Conservation (phyloP, 2,329 filamentous ascomycete genomes). For the Celoporthe dispersa region DNA sequence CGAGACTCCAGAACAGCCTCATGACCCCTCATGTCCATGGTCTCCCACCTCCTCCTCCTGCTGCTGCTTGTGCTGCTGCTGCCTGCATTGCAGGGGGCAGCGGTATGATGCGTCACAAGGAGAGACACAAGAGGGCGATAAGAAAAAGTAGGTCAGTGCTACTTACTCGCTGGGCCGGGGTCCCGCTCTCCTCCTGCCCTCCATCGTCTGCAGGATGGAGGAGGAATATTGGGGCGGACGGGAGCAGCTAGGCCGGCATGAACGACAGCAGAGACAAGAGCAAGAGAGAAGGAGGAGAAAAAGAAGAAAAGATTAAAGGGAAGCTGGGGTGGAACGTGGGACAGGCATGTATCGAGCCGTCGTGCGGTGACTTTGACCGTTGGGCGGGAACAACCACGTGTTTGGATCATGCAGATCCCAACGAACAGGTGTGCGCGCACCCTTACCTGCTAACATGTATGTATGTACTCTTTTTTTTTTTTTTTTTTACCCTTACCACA, state of each 20-base stretch:
- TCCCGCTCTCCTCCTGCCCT: neutral
- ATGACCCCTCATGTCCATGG: neutral
- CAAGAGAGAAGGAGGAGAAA: neutral
- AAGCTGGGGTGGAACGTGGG: conserved; percentile 11
- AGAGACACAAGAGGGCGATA: neutral
- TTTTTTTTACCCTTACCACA: neutral
- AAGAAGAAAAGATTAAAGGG: neutral
- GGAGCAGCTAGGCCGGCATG: neutral
- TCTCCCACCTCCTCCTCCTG: neutral
- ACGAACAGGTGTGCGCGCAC: conserved; percentile 8
- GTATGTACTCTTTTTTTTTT: too few species aligned
- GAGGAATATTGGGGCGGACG: neutral
- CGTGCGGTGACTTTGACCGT: conserved; percentile 7
- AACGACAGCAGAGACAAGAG: neutral
- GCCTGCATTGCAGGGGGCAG: neutral
- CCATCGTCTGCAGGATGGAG: neutral
- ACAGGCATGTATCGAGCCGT: conserved; percentile 2
- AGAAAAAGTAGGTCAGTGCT: neutral
- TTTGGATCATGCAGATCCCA: conserved; percentile 16
- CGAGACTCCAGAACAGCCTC: neutral
- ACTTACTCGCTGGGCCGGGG: neutral
- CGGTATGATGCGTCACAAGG: neutral
- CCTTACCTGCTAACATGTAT: neutral
- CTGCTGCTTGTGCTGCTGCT: too few species aligned
- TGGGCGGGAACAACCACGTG: conserved; percentile 19